These are phyloP conservation scores for Cercospora janseana DNA, from an alignment of 2,329 filamentous ascomycete species.

Conservation along the genomic window DNA sequence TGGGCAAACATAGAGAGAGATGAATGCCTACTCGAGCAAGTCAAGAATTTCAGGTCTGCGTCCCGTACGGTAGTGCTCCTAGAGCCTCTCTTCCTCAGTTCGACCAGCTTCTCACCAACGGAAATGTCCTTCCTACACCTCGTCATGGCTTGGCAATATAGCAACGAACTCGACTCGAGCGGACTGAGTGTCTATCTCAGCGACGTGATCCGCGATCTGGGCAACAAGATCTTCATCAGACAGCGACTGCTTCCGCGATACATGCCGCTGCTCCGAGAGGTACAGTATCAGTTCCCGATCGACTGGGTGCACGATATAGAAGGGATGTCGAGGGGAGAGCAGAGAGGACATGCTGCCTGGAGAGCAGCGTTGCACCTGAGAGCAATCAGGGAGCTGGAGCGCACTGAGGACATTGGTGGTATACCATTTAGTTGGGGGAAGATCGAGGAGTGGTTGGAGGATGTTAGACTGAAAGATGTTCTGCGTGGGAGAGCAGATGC, in stretches of 20 bases:
- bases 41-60: neutral
- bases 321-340: neutral
- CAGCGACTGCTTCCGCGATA: neutral
- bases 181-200: neutral
- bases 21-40: neutral
- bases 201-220: neutral
- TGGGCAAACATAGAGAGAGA: neutral
- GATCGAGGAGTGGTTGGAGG: neutral
- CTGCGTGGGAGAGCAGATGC: too few relatives aligned
- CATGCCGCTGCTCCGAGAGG: neutral
- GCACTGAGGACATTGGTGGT: neutral
- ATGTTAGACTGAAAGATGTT: too few relatives aligned
- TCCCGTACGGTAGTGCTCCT: neutral
- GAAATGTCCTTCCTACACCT: slow-evolving; percentile 1
- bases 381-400: neutral
- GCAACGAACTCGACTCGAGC: neutral
- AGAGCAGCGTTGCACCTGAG: neutral
- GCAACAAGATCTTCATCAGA: neutral
- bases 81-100: neutral
- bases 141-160: neutral
- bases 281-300: neutral
- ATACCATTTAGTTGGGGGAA: neutral
- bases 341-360: neutral
- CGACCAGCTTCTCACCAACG: neutral
- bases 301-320: neutral